These are phyloP conservation scores for Prunus mongolica DNA, from an alignment of 306 rosid genomes.

Conservation along the genomic window DNA sequence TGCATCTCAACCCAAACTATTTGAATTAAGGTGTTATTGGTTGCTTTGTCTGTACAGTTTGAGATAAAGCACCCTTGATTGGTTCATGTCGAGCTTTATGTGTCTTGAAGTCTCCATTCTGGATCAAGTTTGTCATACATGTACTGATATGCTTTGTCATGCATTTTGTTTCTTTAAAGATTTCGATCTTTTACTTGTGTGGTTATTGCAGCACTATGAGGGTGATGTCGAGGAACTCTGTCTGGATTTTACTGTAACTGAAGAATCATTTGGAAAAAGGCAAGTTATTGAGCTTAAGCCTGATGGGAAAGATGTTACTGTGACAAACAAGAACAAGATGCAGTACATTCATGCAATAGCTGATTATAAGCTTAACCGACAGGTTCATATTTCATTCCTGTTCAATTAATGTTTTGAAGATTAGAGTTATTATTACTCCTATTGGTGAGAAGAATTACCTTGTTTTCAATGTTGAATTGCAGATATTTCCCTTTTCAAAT, in stretches of 20 bases:
- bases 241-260: slow-evolving; percentile 94
- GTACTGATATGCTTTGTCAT: slow-evolving; percentile 17
- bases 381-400: slow-evolving; percentile 46
- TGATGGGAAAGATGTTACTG: slow-evolving; percentile 84
- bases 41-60: neutral
- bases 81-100: neutral
- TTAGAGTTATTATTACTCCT: slow-evolving; percentile 9
- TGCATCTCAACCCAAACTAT: neutral
- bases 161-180: slow-evolving; percentile 12
- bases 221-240: slow-evolving; percentile 78
- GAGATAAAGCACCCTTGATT: neutral
- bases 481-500: slow-evolving; percentile 85
- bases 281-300: slow-evolving; percentile 79
- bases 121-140: slow-evolving; percentile 1
- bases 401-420: slow-evolving; percentile 9
- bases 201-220: slow-evolving; percentile 65
- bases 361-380: slow-evolving; percentile 92
- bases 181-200: slow-evolving; percentile 29
- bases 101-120: slow-evolving; percentile 7
- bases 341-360: slow-evolving; percentile 97
- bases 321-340: slow-evolving; percentile 85
- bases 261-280: slow-evolving; percentile 82
- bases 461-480: slow-evolving; percentile 40
- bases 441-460: slow-evolving; percentile 7
- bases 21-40: slow-evolving; percentile 2